phyloP scores from a whole-genome alignment of 129 eudicot genomes.

The Flaveria ramosissima region DNA sequence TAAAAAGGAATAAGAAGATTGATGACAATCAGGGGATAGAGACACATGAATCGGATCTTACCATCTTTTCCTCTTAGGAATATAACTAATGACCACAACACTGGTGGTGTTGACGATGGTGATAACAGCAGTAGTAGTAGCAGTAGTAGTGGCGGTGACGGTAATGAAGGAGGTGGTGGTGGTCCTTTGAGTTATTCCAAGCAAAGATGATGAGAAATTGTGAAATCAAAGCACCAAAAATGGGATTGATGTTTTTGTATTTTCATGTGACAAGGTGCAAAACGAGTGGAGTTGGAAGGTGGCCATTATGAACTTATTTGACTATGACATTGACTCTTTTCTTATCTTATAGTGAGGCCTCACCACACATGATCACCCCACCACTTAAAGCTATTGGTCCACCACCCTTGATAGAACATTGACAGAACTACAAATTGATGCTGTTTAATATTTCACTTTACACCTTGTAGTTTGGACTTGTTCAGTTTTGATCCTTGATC shows the following conservation, averaged over 20 bases:
- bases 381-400: conserved; percentile 29
- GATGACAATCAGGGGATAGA: neutral
- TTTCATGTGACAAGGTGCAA: conserved; percentile 38
- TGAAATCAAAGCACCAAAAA: conserved; percentile 9
- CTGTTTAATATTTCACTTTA: neutral
- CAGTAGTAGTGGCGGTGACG: neutral
- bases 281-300: conserved; percentile 37
- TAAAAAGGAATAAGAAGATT: neutral
- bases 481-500: neutral
- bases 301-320: conserved; percentile 35
- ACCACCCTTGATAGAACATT: conserved; percentile 16
- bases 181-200: conserved; percentile 36
- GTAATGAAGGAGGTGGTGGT: neutral
- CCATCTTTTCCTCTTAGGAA: conserved; percentile 25
- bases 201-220: conserved; percentile 27
- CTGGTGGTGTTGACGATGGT: neutral
- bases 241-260: conserved; percentile 40
- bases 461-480: neutral
- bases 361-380: conserved; percentile 21
- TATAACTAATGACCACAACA: neutral
- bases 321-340: conserved; percentile 38
- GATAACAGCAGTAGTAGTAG: neutral
- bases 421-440: conserved; percentile 4
- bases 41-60: conserved; percentile 4
- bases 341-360: conserved; percentile 29